Conservation (phyloP, 2,329 filamentous ascomycete species). For the Diplodia corticola region DNA sequence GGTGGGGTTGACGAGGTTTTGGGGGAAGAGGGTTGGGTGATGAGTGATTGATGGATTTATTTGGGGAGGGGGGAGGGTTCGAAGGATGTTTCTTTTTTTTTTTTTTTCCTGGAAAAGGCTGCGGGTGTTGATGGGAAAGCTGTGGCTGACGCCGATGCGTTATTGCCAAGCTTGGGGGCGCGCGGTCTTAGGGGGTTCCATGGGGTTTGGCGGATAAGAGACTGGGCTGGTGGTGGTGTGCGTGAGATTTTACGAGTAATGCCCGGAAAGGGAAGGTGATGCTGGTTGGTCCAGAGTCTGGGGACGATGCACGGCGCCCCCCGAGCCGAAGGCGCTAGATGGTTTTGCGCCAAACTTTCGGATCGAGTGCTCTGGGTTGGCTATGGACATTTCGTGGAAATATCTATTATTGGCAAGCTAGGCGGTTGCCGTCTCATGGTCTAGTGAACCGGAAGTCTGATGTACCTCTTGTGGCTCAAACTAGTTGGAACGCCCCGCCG, state of each 20-base stretch:
- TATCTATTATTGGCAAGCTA: neutral
- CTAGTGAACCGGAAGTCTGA: neutral
- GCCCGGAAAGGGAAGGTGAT: neutral
- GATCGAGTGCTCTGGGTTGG: neutral
- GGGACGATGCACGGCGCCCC: neutral
- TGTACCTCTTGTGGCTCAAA: neutral
- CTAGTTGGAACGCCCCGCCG: neutral
- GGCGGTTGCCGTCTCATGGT: neutral
- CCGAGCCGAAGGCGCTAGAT: neutral
- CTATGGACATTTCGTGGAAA: neutral
- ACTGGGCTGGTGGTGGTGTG: no score
- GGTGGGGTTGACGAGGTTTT: conserved; percentile 1
- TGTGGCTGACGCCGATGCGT: neutral
- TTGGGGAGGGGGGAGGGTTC: neutral
- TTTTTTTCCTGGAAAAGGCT: neutral
- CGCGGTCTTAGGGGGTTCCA: neutral
- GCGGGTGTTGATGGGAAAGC: no score
- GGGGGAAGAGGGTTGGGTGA: neutral
- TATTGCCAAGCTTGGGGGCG: neutral
- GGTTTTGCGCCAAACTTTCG: neutral
- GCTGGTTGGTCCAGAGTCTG: neutral
- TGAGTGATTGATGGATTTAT: neutral
- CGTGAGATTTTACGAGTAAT: neutral
- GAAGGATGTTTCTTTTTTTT: no score
- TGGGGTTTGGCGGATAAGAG: neutral